Conservation (phyloP, 2,329 filamentous ascomycete species). For the Stromatinia cepivora region DNA sequence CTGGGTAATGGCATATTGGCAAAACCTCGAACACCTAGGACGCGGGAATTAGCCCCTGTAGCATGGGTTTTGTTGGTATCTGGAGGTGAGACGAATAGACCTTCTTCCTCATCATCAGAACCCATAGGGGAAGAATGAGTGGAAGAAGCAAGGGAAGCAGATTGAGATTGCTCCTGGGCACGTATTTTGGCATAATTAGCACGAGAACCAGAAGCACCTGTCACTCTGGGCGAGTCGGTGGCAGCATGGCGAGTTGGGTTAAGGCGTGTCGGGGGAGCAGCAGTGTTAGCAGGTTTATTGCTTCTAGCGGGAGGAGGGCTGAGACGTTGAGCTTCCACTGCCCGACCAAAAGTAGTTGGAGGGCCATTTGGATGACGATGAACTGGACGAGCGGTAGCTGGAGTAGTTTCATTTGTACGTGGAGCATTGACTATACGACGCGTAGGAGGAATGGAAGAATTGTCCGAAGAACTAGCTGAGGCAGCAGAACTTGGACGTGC, state of each 20-base stretch:
- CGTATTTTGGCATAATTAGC: background rate
- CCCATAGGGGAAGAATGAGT: background rate
- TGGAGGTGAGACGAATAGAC: background rate
- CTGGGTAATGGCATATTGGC: conserved; percentile 7
- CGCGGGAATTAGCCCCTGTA: background rate
- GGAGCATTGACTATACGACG: background rate
- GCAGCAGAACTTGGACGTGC: too few species aligned
- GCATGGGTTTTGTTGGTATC: background rate
- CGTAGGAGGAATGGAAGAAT: background rate
- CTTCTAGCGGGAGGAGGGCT: background rate
- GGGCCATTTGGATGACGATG: background rate
- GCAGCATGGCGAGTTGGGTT: background rate
- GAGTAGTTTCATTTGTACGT: background rate
- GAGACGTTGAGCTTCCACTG: background rate
- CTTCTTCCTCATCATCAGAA: background rate
- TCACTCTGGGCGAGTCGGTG: too few species aligned
- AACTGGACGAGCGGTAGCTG: background rate
- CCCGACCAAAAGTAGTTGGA: background rate
- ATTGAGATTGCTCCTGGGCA: background rate
- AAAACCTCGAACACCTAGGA: conserved; percentile 4
- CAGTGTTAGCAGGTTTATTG: background rate
- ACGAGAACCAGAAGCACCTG: background rate
- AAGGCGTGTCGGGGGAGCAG: background rate
- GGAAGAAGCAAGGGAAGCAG: background rate
- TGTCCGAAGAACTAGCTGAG: background rate